Evolutionary conservation across 257 asterid species (phyloP).

Genomic region (Eucommia ulmoides): DNA sequence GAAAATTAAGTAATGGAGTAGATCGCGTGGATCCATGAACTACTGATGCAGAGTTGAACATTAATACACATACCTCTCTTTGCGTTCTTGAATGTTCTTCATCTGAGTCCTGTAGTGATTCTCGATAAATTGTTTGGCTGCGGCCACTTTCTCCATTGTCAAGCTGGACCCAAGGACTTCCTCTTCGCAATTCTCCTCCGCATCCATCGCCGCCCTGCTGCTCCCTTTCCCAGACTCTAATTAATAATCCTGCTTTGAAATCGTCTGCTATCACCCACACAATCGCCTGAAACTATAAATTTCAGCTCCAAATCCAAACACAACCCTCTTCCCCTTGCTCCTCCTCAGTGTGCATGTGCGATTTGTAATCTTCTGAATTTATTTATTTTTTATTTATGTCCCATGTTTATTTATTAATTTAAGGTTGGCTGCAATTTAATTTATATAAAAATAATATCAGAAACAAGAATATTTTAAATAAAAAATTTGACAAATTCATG

Average conservation of each 20-base stretch:
- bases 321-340: no score
- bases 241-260: not conserved
- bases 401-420: no score
- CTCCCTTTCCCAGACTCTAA: constrained; percentile 15
- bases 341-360: no score
- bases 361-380: no score
- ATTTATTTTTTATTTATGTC: no score
- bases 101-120: constrained; percentile 94
- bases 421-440: no score
- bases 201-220: constrained; percentile 13
- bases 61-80: constrained; percentile 54
- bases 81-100: constrained; percentile 89
- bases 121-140: constrained; percentile 93
- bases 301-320: no score
- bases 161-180: constrained; percentile 77
- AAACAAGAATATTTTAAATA: no score
- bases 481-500: no score
- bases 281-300: no score
- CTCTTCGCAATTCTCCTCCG: constrained; percentile 26
- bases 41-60: not conserved
- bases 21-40: not conserved
- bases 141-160: constrained; percentile 99
- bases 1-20: constrained; percentile 2
- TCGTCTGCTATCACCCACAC: no score
- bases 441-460: no score